Percentiles rank a stretch among this genome's conserved stretches.
Conservation (phyloP, 257 asterid species). For the Primulina eburnea region DNA sequence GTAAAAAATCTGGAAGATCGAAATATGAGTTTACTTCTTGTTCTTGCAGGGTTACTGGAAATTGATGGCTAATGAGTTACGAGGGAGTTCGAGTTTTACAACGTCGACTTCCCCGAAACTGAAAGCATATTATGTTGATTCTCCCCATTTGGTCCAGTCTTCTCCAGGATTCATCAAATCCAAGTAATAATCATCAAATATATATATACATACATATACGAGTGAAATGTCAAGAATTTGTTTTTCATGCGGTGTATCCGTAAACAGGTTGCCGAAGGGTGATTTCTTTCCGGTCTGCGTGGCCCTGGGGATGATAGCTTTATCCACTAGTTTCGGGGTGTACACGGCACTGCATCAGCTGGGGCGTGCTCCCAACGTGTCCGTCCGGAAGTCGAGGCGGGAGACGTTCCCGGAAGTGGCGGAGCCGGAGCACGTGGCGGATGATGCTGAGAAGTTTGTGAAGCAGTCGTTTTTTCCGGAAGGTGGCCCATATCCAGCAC, state of each 20-base stretch:
- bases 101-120: constrained; percentile 31
- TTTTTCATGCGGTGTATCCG: background rate
- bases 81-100: constrained; percentile 23
- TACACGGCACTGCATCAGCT: constrained; percentile 55
- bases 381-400: constrained; percentile 54
- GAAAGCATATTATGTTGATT: constrained; percentile 19
- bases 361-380: constrained; percentile 53
- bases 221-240: too few species aligned
- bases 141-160: constrained; percentile 1
- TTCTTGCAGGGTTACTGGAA: constrained; percentile 25
- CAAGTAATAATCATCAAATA: constrained; percentile 23
- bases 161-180: constrained; percentile 22
- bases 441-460: constrained; percentile 46
- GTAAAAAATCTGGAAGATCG: too few species aligned
- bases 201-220: too few species aligned
- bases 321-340: constrained; percentile 40
- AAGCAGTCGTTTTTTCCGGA: constrained; percentile 57
- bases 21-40: too few species aligned
- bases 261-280: constrained; percentile 42
- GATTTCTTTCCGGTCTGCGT: constrained; percentile 44
- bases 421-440: constrained; percentile 59
- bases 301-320: constrained; percentile 51
- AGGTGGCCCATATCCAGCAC: constrained; percentile 52
- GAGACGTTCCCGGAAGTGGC: constrained; percentile 60
- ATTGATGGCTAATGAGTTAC: constrained; percentile 18